phyloP scores from a whole-genome alignment of 352 stramenopile species.

The Pythium phragmitis region DNA sequence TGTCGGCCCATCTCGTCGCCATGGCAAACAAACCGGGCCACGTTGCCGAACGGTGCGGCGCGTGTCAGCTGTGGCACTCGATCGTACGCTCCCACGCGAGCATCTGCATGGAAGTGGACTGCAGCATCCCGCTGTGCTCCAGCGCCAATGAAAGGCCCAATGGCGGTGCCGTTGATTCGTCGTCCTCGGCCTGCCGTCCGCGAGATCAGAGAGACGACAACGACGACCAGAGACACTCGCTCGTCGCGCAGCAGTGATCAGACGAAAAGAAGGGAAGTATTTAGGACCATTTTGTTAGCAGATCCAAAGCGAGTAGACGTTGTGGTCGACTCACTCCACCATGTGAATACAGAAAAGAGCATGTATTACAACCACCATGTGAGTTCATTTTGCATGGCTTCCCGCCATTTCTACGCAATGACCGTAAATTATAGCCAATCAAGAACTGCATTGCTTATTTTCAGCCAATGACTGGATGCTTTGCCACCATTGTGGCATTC shows the following conservation, averaged over 20 bases:
- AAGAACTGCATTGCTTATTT: neutral
- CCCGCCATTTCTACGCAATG: neutral
- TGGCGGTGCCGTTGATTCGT: too few relatives aligned
- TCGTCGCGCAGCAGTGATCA: slow-evolving; percentile 18
- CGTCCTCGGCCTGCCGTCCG: slow-evolving; percentile 9
- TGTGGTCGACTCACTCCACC: neutral
- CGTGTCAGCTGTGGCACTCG: slow-evolving; percentile 27
- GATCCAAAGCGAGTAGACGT: neutral
- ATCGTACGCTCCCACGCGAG: slow-evolving; percentile 26
- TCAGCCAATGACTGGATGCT: neutral
- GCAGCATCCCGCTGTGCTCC: slow-evolving; percentile 24
- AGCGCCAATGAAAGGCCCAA: slow-evolving; percentile 7
- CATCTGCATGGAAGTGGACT: slow-evolving; percentile 31
- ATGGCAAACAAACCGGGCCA: slow-evolving; percentile 27
- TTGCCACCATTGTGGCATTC: too few relatives aligned
- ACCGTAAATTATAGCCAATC: neutral
- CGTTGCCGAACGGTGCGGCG: slow-evolving; percentile 21
- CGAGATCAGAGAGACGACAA: slow-evolving; percentile 27
- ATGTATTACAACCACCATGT: too few relatives aligned
- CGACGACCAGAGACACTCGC: slow-evolving; percentile 21
- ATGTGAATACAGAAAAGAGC: slow-evolving; percentile 2
- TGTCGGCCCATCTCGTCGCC: slow-evolving; percentile 25
- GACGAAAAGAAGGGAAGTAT: slow-evolving; percentile 1
- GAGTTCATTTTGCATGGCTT: neutral
- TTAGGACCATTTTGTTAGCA: slow-evolving; percentile 14